These are phyloP conservation scores for Geranium incanum DNA, from an alignment of 441 rosid genomes.

Conservation along the genomic window DNA sequence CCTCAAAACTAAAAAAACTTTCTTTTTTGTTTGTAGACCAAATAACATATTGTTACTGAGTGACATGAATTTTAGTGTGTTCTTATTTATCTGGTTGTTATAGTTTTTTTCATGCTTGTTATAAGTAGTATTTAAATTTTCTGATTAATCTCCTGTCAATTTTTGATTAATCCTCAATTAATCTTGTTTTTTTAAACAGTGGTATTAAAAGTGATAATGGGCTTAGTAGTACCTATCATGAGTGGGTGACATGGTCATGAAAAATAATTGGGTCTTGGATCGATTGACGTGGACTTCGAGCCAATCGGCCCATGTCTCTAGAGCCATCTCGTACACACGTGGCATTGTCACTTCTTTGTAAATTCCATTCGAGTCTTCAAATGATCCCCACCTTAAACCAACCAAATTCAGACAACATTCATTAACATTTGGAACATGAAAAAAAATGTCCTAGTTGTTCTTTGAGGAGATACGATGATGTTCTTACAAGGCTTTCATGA, in stretches of 20 bases:
- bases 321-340: constrained; percentile 59
- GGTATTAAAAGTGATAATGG: no score
- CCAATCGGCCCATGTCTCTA: constrained; percentile 59
- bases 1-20: no score
- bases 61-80: no score
- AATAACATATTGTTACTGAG: no score
- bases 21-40: no score
- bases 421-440: background rate
- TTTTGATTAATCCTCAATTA: no score
- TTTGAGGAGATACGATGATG: background rate
- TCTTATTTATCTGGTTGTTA: no score
- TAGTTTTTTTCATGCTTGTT: no score
- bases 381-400: constrained; percentile 60
- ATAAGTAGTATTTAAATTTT: no score
- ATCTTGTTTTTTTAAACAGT: no score
- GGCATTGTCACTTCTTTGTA: constrained; percentile 50
- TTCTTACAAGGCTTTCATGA: constrained; percentile 79
- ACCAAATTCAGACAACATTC: background rate
- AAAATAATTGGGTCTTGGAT: constrained; percentile 47
- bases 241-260: constrained; percentile 63
- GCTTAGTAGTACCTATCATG: constrained; percentile 44
- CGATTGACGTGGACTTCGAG: constrained; percentile 46
- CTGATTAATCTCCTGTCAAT: no score
- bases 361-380: constrained; percentile 48
- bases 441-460: no score